phyloP scores from a whole-genome alignment of 148 eudicot genomes.

The Rhododendron vialii region DNA sequence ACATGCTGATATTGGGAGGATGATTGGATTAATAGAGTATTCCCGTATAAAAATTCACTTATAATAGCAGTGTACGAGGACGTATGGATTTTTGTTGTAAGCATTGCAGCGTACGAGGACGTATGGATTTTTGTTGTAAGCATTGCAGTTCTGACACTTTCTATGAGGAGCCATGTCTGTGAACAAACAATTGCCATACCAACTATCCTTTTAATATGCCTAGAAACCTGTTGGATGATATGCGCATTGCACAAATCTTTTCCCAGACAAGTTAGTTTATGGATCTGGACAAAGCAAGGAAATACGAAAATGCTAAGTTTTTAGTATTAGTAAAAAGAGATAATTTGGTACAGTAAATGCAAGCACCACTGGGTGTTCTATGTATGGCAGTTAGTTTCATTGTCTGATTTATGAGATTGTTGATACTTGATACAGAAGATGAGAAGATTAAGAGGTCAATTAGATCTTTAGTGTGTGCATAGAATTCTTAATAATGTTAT shows the following conservation, averaged over 20 bases:
- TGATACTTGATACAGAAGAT: background rate
- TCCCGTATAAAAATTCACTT: background rate
- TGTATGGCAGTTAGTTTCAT: background rate
- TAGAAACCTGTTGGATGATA: background rate
- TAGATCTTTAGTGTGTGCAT: background rate
- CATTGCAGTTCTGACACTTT: background rate
- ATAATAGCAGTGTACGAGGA: background rate
- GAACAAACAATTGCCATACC: background rate
- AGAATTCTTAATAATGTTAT: background rate
- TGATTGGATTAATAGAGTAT: background rate
- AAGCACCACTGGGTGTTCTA: background rate
- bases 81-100: background rate
- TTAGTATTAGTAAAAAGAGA: no score
- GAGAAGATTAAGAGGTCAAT: background rate
- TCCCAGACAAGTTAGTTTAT: no score
- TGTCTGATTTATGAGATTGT: background rate
- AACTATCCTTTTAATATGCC: background rate
- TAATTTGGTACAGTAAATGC: background rate
- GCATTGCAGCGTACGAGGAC: background rate
- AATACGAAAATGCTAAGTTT: no score
- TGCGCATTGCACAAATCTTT: no score
- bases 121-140: background rate
- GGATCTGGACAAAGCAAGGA: no score
- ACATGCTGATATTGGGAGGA: background rate
- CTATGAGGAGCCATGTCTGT: background rate